These are phyloP conservation scores for Anthoceros angustus DNA, from an alignment of 225 moss, liverwort and hornwort species.

Conservation along the genomic window DNA sequence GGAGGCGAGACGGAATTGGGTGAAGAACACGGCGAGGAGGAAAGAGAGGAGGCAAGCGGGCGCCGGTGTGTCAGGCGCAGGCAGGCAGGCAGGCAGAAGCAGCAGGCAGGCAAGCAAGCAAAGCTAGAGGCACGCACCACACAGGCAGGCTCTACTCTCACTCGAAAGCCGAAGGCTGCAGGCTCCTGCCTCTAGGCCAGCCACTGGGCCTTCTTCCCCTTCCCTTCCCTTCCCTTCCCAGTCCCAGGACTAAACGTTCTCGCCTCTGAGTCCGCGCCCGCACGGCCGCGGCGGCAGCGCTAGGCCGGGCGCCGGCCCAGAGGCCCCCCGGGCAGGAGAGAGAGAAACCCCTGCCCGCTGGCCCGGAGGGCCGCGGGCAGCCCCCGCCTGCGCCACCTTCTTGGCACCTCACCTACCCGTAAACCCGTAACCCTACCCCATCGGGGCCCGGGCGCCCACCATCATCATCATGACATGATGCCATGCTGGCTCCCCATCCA, in stretches of 20 bases:
- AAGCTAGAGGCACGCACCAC: background rate
- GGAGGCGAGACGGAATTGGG: background rate
- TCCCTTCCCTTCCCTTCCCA: no score
- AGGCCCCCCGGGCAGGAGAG: background rate
- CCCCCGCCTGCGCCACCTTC: background rate
- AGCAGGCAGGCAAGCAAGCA: background rate
- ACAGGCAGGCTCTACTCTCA: background rate
- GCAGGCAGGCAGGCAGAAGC: background rate
- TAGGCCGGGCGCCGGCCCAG: background rate
- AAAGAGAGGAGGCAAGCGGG: background rate
- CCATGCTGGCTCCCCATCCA: constrained; percentile 4
- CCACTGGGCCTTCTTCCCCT: no score
- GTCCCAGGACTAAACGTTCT: no score
- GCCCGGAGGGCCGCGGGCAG: no score
- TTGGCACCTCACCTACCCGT: background rate
- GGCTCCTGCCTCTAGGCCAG: background rate
- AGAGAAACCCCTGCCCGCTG: background rate
- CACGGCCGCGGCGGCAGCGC: background rate
- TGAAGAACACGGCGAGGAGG: background rate
- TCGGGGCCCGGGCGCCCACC: background rate
- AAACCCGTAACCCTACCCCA: background rate
- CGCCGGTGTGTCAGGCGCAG: background rate
- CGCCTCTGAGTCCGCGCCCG: background rate
- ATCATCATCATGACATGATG: constrained; percentile 1
- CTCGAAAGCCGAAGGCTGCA: background rate